Evolutionary conservation across 2,329 filamentous ascomycete species (phyloP).

Genomic region (Xylaria sp.): DNA sequence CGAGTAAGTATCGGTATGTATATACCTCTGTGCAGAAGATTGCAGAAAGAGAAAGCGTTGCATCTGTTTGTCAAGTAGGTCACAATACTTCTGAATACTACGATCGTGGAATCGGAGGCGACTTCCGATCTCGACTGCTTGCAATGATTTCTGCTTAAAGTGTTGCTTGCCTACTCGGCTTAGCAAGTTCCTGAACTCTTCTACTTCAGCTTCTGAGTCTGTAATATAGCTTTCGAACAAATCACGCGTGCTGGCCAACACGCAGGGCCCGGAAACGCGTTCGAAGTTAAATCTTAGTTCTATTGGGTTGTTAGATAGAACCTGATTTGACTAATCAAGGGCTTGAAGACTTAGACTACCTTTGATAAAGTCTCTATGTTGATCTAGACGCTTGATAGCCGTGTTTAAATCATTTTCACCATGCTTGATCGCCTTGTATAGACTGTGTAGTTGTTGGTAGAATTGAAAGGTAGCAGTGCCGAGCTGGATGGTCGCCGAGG

Average conservation of each 20-base stretch:
- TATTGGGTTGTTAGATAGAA: constrained; percentile 6
- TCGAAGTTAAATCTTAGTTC: constrained; percentile 27
- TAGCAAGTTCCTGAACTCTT: constrained; percentile 23
- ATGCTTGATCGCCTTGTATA: constrained; percentile 30
- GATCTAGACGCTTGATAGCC: constrained; percentile 13
- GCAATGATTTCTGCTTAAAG: constrained; percentile 20
- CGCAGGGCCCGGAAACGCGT: background rate
- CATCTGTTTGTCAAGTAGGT: constrained; percentile 31
- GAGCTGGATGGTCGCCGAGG: constrained; percentile 30
- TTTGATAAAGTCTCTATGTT: constrained; percentile 31
- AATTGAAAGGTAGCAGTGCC: constrained; percentile 30
- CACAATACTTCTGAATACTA: constrained; percentile 26
- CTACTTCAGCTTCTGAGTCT: constrained; percentile 27
- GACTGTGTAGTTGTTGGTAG: constrained; percentile 27
- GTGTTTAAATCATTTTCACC: constrained; percentile 23
- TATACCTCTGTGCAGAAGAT: constrained; percentile 23
- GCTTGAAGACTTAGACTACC: constrained; percentile 3
- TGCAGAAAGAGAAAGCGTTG: constrained; percentile 33
- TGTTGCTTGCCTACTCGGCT: constrained; percentile 28
- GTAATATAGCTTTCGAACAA: constrained; percentile 23
- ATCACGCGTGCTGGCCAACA: background rate
- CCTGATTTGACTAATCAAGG: background rate
- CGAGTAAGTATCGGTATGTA: background rate
- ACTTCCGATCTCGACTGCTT: constrained; percentile 27
- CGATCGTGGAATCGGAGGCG: constrained; percentile 29